Evolutionary conservation across 176 grass and related monocot genomes (phyloP).

Genomic region (Juncus inflexus): DNA sequence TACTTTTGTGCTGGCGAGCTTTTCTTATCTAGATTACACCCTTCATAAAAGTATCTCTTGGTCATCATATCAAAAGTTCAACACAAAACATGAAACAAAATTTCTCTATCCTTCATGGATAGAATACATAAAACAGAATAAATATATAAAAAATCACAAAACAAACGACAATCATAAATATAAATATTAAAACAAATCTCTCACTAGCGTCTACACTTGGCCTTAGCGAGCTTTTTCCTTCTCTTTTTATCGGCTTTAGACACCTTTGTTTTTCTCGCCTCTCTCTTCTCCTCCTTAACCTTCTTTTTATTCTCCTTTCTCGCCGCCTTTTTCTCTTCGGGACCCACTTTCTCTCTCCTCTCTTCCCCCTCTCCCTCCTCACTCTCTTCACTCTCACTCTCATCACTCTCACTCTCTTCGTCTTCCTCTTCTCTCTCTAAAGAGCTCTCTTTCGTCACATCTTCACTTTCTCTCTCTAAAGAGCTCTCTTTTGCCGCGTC

Average conservation of each 20-base stretch:
- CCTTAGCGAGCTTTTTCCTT: slow-evolving; percentile 92
- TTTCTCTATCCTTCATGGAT: too few species aligned
- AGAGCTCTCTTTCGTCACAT: slow-evolving; percentile 24
- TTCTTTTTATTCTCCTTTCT: slow-evolving; percentile 88
- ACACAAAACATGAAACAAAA: too few species aligned
- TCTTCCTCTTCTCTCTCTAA: slow-evolving; percentile 21
- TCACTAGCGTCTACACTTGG: slow-evolving; percentile 75
- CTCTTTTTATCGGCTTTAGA: slow-evolving; percentile 82
- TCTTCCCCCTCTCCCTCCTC: slow-evolving; percentile 30
- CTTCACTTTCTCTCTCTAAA: slow-evolving; percentile 8
- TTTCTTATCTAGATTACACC: too few species aligned
- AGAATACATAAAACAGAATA: too few species aligned
- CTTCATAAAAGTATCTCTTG: too few species aligned
- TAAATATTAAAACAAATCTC: too few species aligned
- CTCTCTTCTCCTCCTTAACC: slow-evolving; percentile 86
- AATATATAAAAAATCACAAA: too few species aligned
- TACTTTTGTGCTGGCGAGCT: too few species aligned
- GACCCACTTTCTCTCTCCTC: slow-evolving; percentile 52
- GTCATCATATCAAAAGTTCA: too few species aligned
- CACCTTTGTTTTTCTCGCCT: slow-evolving; percentile 62
- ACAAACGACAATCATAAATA: too few species aligned
- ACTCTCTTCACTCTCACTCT: slow-evolving; percentile 34
- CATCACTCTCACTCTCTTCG: slow-evolving; percentile 23
- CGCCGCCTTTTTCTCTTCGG: slow-evolving; percentile 63
- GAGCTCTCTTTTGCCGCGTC: slow-evolving; percentile 27